phyloP scores from a whole-genome alignment of 805 yeast species.

The Ogataea siamensis region DNA sequence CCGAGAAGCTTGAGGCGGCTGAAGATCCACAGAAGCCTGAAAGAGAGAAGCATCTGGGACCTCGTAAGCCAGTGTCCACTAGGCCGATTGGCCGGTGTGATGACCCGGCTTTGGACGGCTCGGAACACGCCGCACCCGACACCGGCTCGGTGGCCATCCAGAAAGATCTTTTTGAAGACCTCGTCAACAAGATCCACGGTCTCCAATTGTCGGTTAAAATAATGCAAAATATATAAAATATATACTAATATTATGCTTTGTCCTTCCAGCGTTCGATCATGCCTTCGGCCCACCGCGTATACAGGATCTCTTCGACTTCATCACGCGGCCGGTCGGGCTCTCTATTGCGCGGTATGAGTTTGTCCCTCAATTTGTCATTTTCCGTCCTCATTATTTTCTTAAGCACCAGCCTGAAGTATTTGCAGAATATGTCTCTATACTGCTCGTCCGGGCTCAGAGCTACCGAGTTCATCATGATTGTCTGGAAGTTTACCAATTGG shows the following conservation, averaged over 20 bases:
- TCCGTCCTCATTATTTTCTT: slow-evolving; percentile 34
- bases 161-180: slow-evolving; percentile 12
- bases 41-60: no score
- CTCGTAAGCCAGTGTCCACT: no score
- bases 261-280: slow-evolving; percentile 24
- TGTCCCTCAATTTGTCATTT: slow-evolving; percentile 25
- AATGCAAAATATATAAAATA: slow-evolving; percentile 10
- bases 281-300: slow-evolving; percentile 50
- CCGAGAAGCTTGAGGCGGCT: no score
- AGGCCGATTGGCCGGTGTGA: no score
- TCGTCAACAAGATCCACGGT: slow-evolving; percentile 15
- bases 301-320: slow-evolving; percentile 42
- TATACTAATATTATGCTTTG: not conserved
- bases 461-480: slow-evolving; percentile 32
- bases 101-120: slow-evolving; percentile 1
- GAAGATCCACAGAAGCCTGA: no score
- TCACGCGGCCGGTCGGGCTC: slow-evolving; percentile 22
- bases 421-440: slow-evolving; percentile 30
- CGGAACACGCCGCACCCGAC: no score
- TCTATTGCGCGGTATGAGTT: slow-evolving; percentile 26
- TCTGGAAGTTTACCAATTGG: slow-evolving; percentile 38
- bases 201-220: slow-evolving; percentile 12
- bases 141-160: not conserved
- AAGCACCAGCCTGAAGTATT: slow-evolving; percentile 31
- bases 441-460: slow-evolving; percentile 27